Conservation (phyloP, 768 basidiomycete species). For the Amanita molliuscula region DNA sequence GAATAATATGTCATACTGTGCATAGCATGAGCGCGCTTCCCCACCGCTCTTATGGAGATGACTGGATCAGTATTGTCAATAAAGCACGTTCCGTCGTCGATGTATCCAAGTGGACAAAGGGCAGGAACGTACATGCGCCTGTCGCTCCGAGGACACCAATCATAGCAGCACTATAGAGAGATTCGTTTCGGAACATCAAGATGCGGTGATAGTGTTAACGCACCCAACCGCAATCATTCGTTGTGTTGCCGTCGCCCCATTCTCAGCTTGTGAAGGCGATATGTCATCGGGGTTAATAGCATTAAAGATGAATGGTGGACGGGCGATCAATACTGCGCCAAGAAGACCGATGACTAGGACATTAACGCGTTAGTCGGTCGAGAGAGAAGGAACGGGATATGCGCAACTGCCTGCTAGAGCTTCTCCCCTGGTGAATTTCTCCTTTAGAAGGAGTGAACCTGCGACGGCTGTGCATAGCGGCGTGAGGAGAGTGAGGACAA, state of each 20-base stretch:
- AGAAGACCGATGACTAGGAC: conserved; percentile 49
- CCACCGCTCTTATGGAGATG: conserved; percentile 49
- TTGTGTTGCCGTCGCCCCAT: conserved; percentile 12
- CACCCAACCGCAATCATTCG: conserved; percentile 54
- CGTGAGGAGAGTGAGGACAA: conserved; percentile 63
- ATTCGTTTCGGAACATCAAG: background rate
- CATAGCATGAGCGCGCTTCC: conserved; percentile 63
- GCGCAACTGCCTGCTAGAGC: conserved; percentile 34
- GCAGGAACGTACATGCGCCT: conserved; percentile 63
- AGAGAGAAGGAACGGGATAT: background rate
- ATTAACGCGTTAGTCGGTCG: too few relatives aligned
- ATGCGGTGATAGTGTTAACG: conserved; percentile 7
- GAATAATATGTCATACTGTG: conserved; percentile 67
- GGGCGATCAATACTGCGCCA: conserved; percentile 75
- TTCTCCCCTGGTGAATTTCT: conserved; percentile 45
- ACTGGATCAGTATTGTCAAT: conserved; percentile 14
- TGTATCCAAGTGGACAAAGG: too few relatives aligned
- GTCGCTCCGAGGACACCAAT: conserved; percentile 54
- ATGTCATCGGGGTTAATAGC: background rate
- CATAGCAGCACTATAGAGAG: conserved; percentile 39
- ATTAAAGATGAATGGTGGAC: conserved; percentile 69
- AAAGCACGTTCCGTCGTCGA: too few relatives aligned
- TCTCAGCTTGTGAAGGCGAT: background rate
- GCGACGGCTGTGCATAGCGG: conserved; percentile 57
- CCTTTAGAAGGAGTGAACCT: conserved; percentile 34